Evolutionary conservation across 225 moss, liverwort and hornwort species (phyloP).

Genomic region (Sphagnum tenellum): DNA sequence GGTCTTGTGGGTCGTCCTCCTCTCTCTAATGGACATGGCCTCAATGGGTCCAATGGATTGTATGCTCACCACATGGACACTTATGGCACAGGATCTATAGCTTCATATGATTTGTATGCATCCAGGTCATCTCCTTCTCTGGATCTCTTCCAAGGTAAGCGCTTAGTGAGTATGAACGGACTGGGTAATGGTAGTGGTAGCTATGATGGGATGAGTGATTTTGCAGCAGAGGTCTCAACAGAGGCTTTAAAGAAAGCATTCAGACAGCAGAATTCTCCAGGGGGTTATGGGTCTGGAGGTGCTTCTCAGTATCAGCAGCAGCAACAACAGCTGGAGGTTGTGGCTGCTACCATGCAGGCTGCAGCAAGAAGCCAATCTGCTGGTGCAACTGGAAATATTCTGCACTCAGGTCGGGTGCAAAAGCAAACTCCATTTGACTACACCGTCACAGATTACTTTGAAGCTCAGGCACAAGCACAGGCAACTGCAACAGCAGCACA

Average conservation of each 20-base stretch:
- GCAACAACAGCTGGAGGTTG: slow-evolving; percentile 21
- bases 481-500: slow-evolving; percentile 7
- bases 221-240: slow-evolving; percentile 20
- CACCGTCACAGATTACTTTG: slow-evolving; percentile 34
- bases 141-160: slow-evolving; percentile 65
- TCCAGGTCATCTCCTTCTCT: slow-evolving; percentile 51
- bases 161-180: slow-evolving; percentile 31
- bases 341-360: slow-evolving; percentile 38
- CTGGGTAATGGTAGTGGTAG: slow-evolving; percentile 40
- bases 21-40: slow-evolving; percentile 56
- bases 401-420: slow-evolving; percentile 31
- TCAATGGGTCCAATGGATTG: slow-evolving; percentile 59
- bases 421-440: slow-evolving; percentile 12
- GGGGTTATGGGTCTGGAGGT: slow-evolving; percentile 18
- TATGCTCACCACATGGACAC: slow-evolving; percentile 51
- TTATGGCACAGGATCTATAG: slow-evolving; percentile 40
- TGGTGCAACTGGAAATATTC: slow-evolving; percentile 33
- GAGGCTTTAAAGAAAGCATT: slow-evolving; percentile 33
- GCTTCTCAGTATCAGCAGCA: slow-evolving; percentile 33
- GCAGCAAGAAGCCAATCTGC: slow-evolving; percentile 40
- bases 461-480: slow-evolving; percentile 31
- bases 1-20: slow-evolving; percentile 1
- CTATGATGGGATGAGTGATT: slow-evolving; percentile 44
- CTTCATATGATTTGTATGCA: slow-evolving; percentile 28
- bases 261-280: slow-evolving; percentile 34